These are phyloP conservation scores for Suillus subaureus DNA, from an alignment of 768 basidiomycete species.

Conservation along the genomic window DNA sequence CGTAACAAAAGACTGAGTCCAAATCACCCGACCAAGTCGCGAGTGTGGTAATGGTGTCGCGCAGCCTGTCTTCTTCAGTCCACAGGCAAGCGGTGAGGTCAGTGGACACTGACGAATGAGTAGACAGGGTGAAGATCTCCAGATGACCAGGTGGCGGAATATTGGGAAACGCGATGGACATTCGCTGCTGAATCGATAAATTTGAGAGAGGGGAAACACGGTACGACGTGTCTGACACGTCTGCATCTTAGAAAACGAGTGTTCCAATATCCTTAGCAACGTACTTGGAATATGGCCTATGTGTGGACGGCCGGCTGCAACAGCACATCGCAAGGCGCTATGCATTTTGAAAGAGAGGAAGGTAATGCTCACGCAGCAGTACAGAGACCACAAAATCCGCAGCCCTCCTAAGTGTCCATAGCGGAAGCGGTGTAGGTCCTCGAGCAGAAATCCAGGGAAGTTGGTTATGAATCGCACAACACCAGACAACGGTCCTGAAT, in stretches of 20 bases:
- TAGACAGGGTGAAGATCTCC: slow-evolving; percentile 39
- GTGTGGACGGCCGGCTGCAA: slow-evolving; percentile 7
- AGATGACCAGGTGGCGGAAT: slow-evolving; percentile 29
- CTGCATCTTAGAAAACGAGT: neutral
- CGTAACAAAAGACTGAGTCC: neutral
- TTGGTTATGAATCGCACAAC: slow-evolving; percentile 29
- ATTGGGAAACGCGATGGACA: slow-evolving; percentile 39
- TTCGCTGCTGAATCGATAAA: slow-evolving; percentile 33
- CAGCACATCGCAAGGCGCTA: slow-evolving; percentile 8
- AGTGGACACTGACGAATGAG: slow-evolving; percentile 10
- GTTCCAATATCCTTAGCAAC: neutral
- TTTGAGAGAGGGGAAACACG: slow-evolving; percentile 28
- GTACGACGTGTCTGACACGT: neutral
- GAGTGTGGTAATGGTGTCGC: slow-evolving; percentile 38
- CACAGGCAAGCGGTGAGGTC: slow-evolving; percentile 53
- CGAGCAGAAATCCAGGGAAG: slow-evolving; percentile 24
- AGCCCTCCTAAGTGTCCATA: slow-evolving; percentile 27
- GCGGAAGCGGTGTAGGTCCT: slow-evolving; percentile 28
- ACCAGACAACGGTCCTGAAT: slow-evolving; percentile 25
- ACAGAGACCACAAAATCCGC: slow-evolving; percentile 38
- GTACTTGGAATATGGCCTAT: neutral
- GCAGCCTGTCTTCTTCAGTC: slow-evolving; percentile 40
- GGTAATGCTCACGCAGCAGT: slow-evolving; percentile 44
- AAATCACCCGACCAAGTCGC: slow-evolving; percentile 46
- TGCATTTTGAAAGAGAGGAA: slow-evolving; percentile 38